These are phyloP conservation scores for Dactylellina leptospora DNA, from an alignment of 2,329 filamentous ascomycete genomes.

Conservation along the genomic window DNA sequence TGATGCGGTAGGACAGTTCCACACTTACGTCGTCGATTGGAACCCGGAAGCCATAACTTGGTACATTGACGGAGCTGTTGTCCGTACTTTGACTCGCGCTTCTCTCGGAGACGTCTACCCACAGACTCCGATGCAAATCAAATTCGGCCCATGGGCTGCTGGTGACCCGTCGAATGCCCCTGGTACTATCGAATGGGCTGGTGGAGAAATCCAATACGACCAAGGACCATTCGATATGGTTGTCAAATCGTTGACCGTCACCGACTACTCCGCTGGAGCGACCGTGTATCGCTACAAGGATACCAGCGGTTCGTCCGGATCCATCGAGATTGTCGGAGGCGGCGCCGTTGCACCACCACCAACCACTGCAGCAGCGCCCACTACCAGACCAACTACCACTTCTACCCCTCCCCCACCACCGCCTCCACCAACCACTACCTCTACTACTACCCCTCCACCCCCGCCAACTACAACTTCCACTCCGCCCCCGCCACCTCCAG, in stretches of 20 bases:
- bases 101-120: constrained; percentile 69
- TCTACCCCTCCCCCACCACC: constrained; percentile 1
- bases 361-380: constrained; percentile 18
- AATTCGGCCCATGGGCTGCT: constrained; percentile 90
- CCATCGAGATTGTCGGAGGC: constrained; percentile 81
- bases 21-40: constrained; percentile 93
- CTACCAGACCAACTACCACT: constrained; percentile 2
- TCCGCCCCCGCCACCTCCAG: constrained; percentile 19
- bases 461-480: constrained; percentile 22
- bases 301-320: constrained; percentile 78
- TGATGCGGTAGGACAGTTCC: constrained; percentile 76
- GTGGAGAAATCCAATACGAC: constrained; percentile 83
- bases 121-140: constrained; percentile 94
- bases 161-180: constrained; percentile 80
- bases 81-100: constrained; percentile 76
- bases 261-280: constrained; percentile 88
- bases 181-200: constrained; percentile 89
- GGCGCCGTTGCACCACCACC: constrained; percentile 63
- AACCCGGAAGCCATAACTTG: constrained; percentile 83
- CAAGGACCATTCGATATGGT: constrained; percentile 86
- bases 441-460: constrained; percentile 21
- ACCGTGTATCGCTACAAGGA: constrained; percentile 83
- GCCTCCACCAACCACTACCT: constrained; percentile 5
- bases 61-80: constrained; percentile 80
- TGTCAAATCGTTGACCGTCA: constrained; percentile 77